Percentiles rank a stretch among this genome's conserved stretches.
These are phyloP conservation scores for Paraconiothyrium brasiliense DNA, from an alignment of 2,329 filamentous ascomycete genomes.

Conservation along the genomic window DNA sequence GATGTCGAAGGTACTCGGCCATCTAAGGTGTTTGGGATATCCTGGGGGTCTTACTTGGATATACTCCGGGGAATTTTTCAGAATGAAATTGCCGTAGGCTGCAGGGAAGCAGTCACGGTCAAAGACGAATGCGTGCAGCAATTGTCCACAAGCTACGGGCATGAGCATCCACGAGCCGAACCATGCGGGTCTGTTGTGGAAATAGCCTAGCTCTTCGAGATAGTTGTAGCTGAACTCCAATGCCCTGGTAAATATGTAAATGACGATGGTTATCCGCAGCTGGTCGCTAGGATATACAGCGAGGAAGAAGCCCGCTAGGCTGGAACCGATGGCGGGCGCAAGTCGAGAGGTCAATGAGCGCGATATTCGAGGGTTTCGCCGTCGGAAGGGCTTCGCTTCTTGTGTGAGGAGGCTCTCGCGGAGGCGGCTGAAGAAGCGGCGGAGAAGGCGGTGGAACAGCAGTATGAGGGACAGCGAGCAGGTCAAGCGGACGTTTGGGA, in stretches of 20 bases:
- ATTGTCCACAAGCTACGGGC: conserved; percentile 59
- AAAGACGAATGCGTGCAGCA: conserved; percentile 62
- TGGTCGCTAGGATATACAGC: conserved; percentile 77
- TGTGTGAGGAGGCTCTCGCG: conserved; percentile 80
- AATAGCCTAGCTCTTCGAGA: conserved; percentile 73
- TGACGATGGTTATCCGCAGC: conserved; percentile 79
- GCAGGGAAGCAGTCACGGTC: conserved; percentile 63
- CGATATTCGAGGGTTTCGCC: conserved; percentile 81
- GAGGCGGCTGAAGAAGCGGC: conserved; percentile 86
- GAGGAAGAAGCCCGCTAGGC: conserved; percentile 83
- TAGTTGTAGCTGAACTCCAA: conserved; percentile 89
- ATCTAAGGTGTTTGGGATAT: conserved; percentile 72
- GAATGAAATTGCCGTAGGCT: conserved; percentile 71
- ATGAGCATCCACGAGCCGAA: conserved; percentile 63
- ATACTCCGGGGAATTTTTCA: conserved; percentile 78
- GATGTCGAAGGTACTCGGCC: conserved; percentile 80
- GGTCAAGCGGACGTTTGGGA: conserved; percentile 78
- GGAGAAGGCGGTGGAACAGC: conserved; percentile 86
- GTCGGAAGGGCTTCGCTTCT: conserved; percentile 81
- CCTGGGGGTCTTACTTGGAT: conserved; percentile 75
- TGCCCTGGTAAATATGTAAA: conserved; percentile 82
- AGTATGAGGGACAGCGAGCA: conserved; percentile 85
- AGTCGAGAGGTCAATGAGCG: conserved; percentile 80
- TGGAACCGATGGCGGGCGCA: conserved; percentile 89
- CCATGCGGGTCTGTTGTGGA: conserved; percentile 75